These are phyloP conservation scores for Eimeria maxima DNA, from an alignment of 169 alveolate species.

Conservation along the genomic window DNA sequence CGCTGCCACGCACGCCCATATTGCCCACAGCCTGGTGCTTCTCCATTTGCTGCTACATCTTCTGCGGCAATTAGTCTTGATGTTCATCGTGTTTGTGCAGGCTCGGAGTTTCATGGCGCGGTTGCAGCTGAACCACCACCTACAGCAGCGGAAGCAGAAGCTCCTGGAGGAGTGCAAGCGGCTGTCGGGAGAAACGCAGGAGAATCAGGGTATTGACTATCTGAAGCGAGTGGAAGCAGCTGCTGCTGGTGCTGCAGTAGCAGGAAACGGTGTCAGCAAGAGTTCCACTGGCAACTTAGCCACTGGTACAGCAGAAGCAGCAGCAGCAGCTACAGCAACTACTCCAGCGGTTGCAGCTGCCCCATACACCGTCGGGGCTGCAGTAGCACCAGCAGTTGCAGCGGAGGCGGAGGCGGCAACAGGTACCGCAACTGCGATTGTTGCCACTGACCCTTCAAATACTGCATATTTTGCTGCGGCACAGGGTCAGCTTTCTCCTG, in stretches of 20 bases:
- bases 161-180: conserved; percentile 59
- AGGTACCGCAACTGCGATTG: conserved; percentile 2
- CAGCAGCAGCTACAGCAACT: background rate
- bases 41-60: background rate
- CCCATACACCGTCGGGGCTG: background rate
- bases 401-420: background rate
- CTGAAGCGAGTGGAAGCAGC: conserved; percentile 51
- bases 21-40: background rate
- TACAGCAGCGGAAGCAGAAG: conserved; percentile 63
- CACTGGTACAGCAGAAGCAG: background rate
- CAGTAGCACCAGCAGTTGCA: conserved; percentile 7
- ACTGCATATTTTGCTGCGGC: background rate
- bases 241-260: conserved; percentile 37
- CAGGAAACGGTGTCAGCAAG: background rate
- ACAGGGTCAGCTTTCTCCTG: conserved; percentile 55
- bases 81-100: conserved; percentile 15
- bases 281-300: conserved; percentile 6
- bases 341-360: conserved; percentile 12
- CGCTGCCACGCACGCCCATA: background rate
- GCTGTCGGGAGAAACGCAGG: conserved; percentile 34
- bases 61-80: background rate
- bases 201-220: background rate
- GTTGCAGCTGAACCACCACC: conserved; percentile 63
- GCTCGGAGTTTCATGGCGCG: conserved; percentile 80
- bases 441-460: conserved; percentile 1